Percentiles rank a stretch among this genome's conserved stretches.
These are phyloP conservation scores for Pleurotus pulmonarius DNA, from an alignment of 768 basidiomycete genomes.

Conservation along the genomic window DNA sequence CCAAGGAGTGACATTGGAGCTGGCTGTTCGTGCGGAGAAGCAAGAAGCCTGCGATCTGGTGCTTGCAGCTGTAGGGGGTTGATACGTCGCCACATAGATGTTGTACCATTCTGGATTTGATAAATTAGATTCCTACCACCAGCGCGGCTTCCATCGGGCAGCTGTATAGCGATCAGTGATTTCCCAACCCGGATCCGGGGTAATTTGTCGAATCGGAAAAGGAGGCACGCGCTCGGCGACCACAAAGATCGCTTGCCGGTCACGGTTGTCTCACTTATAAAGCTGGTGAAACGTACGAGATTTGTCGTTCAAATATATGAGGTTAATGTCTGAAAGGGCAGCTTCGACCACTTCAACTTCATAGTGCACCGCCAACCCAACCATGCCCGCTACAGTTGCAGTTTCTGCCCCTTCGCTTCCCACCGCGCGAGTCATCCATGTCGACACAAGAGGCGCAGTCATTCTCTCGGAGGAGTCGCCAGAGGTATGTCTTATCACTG, in stretches of 20 bases:
- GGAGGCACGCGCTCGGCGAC: conserved; percentile 6
- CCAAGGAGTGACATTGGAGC: conserved; percentile 88
- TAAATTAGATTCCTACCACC: conserved; percentile 13
- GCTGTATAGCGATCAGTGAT: background rate
- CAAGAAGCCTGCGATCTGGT: conserved; percentile 84
- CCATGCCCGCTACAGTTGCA: conserved; percentile 16
- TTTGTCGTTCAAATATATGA: background rate
- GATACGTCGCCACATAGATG: conserved; percentile 11
- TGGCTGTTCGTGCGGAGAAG: conserved; percentile 89
- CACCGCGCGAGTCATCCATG: conserved; percentile 82
- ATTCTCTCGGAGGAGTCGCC: conserved; percentile 94
- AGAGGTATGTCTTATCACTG: conserved; percentile 53
- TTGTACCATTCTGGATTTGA: conserved; percentile 10
- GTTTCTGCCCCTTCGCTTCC: conserved; percentile 67
- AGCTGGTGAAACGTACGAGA: conserved; percentile 4
- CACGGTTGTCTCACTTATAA: conserved; percentile 6
- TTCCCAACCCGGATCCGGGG: background rate
- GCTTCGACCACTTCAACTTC: no score
- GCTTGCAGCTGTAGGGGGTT: conserved; percentile 83
- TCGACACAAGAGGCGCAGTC: conserved; percentile 91
- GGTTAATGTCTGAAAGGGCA: background rate
- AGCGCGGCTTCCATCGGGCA: background rate
- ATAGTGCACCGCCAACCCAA: no score
- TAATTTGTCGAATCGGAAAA: background rate
- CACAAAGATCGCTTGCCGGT: background rate